Base-by-base conservation (phyloP, 371 early-diverging fungal genomes). In the Circinella umbellata region DNA sequence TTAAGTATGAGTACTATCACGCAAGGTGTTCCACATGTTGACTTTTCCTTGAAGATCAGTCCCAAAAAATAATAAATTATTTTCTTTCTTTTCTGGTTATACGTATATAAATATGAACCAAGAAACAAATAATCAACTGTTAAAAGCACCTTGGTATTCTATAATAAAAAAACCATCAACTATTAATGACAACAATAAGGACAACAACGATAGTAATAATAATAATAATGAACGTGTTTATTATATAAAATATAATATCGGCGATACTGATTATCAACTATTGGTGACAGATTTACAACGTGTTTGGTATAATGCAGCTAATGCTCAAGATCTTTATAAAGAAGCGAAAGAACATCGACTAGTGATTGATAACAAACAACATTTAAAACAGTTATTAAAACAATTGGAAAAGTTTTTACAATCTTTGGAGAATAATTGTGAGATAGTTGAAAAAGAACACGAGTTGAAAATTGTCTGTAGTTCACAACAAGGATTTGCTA, bases 1-100 rank as follows among this genome's bases (percentile, higher is more conserved):
- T 89, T 98, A 42, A 93, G 93, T 78, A 90, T 98, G 89, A 96
- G 98, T 54, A 87, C 92, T 18, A 85, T 98, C 71, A 94, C 97
- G 4, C 98, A 98, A 73, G 91, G 95, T 69, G 98, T 97, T 14
- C 95, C 95, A 27, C 95, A 95, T 77, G 92, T 98, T 47, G 99
- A 98, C 81, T 98, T 95, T 79, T 97, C 98, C 1, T 88, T 98
- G 62, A 98, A 98, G 81, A 90, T 94, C 49, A 82, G 81, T 27
- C 69, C 60, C 20, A 57, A 39, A 55, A 61, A 63, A 5, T 51
- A 51, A 63, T 27, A 57, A 34, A 4, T 57, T 57, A 10, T 27
- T 18, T 57, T 57, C 27, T 18, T 51, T n/a, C 15, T 51, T 51
- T 51, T n/a, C 7, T 51, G 14, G 51, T 51, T 51, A 27, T 51